phyloP scores from a whole-genome alignment of 352 stramenopile genomes.

The Pythium sp. region DNA sequence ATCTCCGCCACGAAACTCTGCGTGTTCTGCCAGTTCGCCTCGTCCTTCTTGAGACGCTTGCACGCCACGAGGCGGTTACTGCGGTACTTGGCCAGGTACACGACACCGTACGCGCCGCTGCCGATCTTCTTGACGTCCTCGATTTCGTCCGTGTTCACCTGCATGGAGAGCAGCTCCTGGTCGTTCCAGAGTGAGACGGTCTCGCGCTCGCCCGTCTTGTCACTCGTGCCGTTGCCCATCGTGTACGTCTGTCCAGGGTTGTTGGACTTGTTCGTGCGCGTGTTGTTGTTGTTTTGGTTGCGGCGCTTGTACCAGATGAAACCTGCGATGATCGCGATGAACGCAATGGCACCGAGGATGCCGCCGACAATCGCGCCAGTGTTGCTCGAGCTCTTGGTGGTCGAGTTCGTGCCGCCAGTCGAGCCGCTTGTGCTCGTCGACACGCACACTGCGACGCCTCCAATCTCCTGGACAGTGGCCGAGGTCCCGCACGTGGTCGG shows the following conservation, averaged over 20 bases:
- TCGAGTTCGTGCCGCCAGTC: not conserved
- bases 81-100: conserved; percentile 48
- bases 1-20: conserved; percentile 57
- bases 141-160: conserved; percentile 48
- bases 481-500: conserved; percentile 25
- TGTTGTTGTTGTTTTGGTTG: conserved; percentile 13
- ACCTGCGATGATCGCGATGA: conserved; percentile 26
- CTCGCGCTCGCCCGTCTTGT: conserved; percentile 6
- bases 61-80: conserved; percentile 33
- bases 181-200: conserved; percentile 42
- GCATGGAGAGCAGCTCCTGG: conserved; percentile 45
- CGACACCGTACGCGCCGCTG: conserved; percentile 32
- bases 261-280: conserved; percentile 10
- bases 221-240: not conserved
- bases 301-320: conserved; percentile 30
- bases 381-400: conserved; percentile 18
- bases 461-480: conserved; percentile 23
- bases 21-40: conserved; percentile 37
- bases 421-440: conserved; percentile 15
- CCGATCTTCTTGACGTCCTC: conserved; percentile 38
- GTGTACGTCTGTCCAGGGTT: conserved; percentile 10
- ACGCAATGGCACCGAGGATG: conserved; percentile 34
- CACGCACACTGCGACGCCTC: conserved; percentile 34
- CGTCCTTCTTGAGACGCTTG: conserved; percentile 45
- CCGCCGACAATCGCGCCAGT: conserved; percentile 35